A percentile compares a stretch with the other conserved stretches of the same genome.
Evolutionary conservation across 495 filamentous ascomycete species (phyloP).

Genomic region (Trichocladium antarcticum): DNA sequence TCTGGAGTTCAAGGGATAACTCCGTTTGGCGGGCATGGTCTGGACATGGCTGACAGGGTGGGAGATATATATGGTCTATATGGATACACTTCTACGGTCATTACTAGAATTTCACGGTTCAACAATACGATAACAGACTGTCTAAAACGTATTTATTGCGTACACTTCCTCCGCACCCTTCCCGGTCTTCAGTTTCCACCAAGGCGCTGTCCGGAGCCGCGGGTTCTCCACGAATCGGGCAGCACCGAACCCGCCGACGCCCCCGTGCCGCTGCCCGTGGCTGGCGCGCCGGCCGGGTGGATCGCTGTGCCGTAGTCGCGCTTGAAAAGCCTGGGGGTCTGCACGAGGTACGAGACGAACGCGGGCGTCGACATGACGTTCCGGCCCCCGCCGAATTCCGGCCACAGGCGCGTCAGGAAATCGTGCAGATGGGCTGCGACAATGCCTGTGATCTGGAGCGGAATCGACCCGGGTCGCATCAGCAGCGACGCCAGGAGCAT

Average conservation of each 20-base stretch:
- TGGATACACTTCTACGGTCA: no score
- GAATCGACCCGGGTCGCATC: slow-evolving; percentile 33
- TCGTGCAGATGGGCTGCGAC: slow-evolving; percentile 76
- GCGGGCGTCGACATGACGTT: slow-evolving; percentile 60
- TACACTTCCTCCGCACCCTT: no score
- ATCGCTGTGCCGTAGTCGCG: slow-evolving; percentile 50
- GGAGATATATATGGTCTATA: neutral
- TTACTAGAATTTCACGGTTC: neutral
- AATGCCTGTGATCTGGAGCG: slow-evolving; percentile 54
- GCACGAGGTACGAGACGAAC: slow-evolving; percentile 53
- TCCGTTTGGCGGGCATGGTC: neutral
- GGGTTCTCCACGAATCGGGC: slow-evolving; percentile 51
- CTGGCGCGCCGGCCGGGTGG: slow-evolving; percentile 23
- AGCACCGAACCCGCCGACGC: slow-evolving; percentile 31
- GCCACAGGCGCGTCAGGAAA: slow-evolving; percentile 73
- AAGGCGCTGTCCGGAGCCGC: slow-evolving; percentile 58
- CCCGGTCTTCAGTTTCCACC: slow-evolving; percentile 48
- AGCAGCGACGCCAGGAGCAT: slow-evolving; percentile 63
- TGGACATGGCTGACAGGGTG: neutral
- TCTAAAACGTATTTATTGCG: no score
- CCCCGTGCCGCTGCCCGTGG: slow-evolving; percentile 27
- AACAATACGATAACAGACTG: neutral
- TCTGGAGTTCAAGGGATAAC: slow-evolving; percentile 5
- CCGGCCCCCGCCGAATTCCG: slow-evolving; percentile 65
- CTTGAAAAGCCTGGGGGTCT: slow-evolving; percentile 33